Conservation (phyloP, 345 rosid genomes). For the Viola odorata region DNA sequence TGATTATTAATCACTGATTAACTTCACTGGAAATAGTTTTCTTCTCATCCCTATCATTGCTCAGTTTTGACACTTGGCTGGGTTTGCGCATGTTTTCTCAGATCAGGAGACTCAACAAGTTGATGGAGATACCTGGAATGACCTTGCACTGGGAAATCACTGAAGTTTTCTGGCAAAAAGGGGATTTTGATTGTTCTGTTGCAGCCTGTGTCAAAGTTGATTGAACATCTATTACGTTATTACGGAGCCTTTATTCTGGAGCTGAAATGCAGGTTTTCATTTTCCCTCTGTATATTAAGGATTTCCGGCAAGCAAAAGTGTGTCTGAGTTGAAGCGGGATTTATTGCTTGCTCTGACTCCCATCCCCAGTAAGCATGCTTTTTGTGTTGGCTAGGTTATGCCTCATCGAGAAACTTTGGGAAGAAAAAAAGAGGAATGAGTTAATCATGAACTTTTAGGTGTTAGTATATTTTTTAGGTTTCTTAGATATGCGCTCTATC, state of each 20-base stretch:
- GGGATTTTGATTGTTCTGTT: not conserved
- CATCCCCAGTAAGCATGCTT: not conserved
- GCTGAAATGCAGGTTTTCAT: not conserved
- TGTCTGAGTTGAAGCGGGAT: not conserved
- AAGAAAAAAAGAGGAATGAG: no score
- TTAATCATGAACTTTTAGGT: no score
- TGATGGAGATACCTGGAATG: conserved; percentile 73
- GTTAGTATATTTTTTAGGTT: no score
- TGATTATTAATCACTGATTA: no score
- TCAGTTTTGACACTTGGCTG: not conserved
- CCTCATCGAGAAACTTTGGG: not conserved
- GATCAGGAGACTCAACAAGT: conserved; percentile 69
- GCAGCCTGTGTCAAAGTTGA: not conserved
- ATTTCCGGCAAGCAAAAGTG: not conserved
- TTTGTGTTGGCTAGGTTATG: not conserved
- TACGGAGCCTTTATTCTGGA: not conserved
- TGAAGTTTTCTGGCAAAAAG: conserved; percentile 16
- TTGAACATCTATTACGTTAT: no score
- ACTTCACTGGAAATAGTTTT: not conserved
- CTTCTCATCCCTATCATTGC: not conserved
- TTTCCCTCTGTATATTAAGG: not conserved
- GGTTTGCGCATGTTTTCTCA: conserved; percentile 18
- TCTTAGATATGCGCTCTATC: no score
- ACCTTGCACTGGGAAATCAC: conserved; percentile 65
- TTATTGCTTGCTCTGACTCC: not conserved